Evolutionary conservation across 2,329 filamentous ascomycete genomes (phyloP), one percentile per base, ranked within the genome.

Genomic region (Podosphaera xanthii): DNA sequence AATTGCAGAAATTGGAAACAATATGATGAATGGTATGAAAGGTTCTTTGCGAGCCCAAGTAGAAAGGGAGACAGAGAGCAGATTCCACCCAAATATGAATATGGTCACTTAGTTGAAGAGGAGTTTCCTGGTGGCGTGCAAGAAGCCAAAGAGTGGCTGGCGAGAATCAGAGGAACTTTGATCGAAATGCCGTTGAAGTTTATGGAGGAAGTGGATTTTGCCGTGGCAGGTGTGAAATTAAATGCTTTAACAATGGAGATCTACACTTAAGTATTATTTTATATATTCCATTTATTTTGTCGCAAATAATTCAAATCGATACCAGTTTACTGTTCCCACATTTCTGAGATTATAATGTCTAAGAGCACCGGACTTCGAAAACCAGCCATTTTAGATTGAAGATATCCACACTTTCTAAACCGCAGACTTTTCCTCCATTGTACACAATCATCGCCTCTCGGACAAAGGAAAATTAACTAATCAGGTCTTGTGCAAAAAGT

Each of bases 151-250:
- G 79, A 83, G 57, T 77, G 81, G 72, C 72, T 90, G 59, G 75
- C 76, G 59, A 76, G 79, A 59, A 75, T 90, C 46, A 77, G 81
- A 61, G 86, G 86, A 1, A 86, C 78, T 7, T 71, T 89, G 53
- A 84, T 96, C 6, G 87, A 95, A 75, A 96, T 96, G 90, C 88
- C 89, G 35, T 74, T 96, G 65, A 75, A 87, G 64, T 96, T 96
- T 74, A 73, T 95, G 69, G 83, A 84, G 66, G 85, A 89, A 40
- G 78, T 80, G 7, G 89, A 96, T 69, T 83, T 96, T 70, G 91
- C 90, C 3, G 83, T 89, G 75, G 80, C 88, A 65, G 88, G 89
- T 0, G 66, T 94, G 66, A 76, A 78, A 31, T 71, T 89, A 63
- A 89, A 90, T 72, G 75, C 77, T 34, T 70, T 88, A 65, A 89